phyloP scores from a whole-genome alignment of 805 yeast species.

The Suhomyces emberorum region DNA sequence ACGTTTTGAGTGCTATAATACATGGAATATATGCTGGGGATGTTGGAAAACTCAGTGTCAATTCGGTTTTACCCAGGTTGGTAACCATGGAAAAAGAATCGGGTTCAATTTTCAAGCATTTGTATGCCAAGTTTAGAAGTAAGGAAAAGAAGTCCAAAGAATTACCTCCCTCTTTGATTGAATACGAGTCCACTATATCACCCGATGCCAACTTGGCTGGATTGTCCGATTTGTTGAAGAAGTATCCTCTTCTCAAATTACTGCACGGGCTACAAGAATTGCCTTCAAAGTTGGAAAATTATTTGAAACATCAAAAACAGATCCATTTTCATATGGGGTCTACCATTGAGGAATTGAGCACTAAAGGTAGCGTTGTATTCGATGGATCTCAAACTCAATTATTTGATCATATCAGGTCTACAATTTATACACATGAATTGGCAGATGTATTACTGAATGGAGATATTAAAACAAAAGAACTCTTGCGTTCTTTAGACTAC shows the following conservation, averaged over 20 bases:
- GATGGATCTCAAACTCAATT: neutral
- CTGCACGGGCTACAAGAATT: slow-evolving; percentile 54
- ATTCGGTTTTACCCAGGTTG: slow-evolving; percentile 54
- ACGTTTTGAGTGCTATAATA: slow-evolving; percentile 74
- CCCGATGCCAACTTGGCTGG: slow-evolving; percentile 37
- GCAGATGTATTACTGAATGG: slow-evolving; percentile 19
- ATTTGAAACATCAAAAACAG: slow-evolving; percentile 38
- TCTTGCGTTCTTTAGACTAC: slow-evolving; percentile 29
- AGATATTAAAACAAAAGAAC: slow-evolving; percentile 11
- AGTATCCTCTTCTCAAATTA: slow-evolving; percentile 61
- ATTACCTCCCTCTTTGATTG: slow-evolving; percentile 16
- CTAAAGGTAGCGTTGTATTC: slow-evolving; percentile 6
- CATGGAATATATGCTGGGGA: slow-evolving; percentile 90
- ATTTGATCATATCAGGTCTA: slow-evolving; percentile 59
- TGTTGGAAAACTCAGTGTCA: slow-evolving; percentile 58
- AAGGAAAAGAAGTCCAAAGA: too few species aligned
- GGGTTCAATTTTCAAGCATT: slow-evolving; percentile 55
- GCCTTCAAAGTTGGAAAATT: slow-evolving; percentile 41
- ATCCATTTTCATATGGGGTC: slow-evolving; percentile 35
- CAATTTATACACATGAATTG: slow-evolving; percentile 47
- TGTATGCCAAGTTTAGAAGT: slow-evolving; percentile 27
- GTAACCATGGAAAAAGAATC: slow-evolving; percentile 54
- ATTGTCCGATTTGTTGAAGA: slow-evolving; percentile 38
- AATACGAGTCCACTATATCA: slow-evolving; percentile 40
- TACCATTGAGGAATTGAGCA: slow-evolving; percentile 19